Evolutionary conservation across 2,329 filamentous ascomycete species (phyloP), one percentile per base, ranked within the genome.

Genomic region (Tothia fuscella): DNA sequence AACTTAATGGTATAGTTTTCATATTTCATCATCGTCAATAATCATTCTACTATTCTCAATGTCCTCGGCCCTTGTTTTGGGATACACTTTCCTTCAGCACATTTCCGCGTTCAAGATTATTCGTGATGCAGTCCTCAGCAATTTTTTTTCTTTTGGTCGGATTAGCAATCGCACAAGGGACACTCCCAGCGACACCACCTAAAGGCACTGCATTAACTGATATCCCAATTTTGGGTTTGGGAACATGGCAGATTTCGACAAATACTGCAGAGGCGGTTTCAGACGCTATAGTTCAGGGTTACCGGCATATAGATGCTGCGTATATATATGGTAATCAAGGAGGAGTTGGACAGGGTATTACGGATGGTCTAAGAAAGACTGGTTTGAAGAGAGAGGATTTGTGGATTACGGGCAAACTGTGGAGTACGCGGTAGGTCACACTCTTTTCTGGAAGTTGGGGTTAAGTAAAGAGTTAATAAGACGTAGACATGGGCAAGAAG

Each of bases 401-500:
- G 12, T 13, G n/a, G 12, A 28, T 12, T 35, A 10, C 13, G 10
- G 10, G 10, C 13, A 9, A 35, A 10, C 32, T 10, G 10, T 16
- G 10, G 9, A 10, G 13, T 19, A 19, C 17, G 10, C n/a, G n/a
- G n/a, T n/a, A n/a, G n/a, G n/a, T 16, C 14, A 19, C 10, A 19
- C 10, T 10, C 9, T 35, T 35, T 6, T 56, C 61, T 74, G 40
- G 77, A 73, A 14, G 69, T 67, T 47, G 78, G 78, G 61, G 61
- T 78, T 12, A 78, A 72, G 73, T 75, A 76, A 58, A 72, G 63
- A 12, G 60, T 68, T 30, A 70, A 74, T 49, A 56, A 61, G 39
- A 61, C 66, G 1, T 58, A 68, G 28, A 59, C n/a, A n/a, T n/a
- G n/a, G n/a, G n/a, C n/a, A 71, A 44, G 64, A 74, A 29, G 66